Conservation (phyloP, 768 basidiomycete species). For the Gyrodon lividus region DNA sequence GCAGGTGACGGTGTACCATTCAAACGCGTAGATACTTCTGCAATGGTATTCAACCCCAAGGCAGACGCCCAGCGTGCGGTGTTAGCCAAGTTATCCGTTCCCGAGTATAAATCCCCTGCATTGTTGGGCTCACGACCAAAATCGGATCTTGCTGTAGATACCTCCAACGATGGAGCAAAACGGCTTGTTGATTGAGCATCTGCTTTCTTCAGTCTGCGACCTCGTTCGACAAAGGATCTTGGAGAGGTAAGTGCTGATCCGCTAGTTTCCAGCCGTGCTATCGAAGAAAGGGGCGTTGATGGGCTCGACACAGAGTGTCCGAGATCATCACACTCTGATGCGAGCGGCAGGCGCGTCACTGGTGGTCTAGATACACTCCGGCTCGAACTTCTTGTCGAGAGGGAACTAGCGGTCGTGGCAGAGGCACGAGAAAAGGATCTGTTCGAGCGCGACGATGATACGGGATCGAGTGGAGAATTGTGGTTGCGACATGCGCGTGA, state of each 20-base stretch:
- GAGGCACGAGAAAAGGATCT: constrained; percentile 55
- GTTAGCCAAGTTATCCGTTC: constrained; percentile 23
- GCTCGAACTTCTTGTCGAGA: constrained; percentile 38
- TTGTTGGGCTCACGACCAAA: constrained; percentile 18
- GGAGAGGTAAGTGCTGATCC: constrained; percentile 20
- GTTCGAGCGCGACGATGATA: constrained; percentile 33
- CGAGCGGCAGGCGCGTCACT: constrained; percentile 23
- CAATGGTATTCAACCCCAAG: constrained; percentile 19
- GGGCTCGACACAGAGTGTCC: constrained; percentile 19
- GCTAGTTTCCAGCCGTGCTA: constrained; percentile 29
- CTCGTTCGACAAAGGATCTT: constrained; percentile 25
- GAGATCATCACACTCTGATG: constrained; percentile 26
- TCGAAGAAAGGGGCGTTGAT: constrained; percentile 17
- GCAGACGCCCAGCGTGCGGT: constrained; percentile 31
- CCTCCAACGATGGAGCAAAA: constrained; percentile 21
- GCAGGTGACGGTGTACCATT: constrained; percentile 17
- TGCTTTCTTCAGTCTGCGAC: constrained; percentile 25
- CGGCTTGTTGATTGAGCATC: constrained; percentile 11
- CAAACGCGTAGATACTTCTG: constrained; percentile 19
- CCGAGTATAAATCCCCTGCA: constrained; percentile 18
- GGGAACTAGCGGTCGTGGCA: constrained; percentile 37
- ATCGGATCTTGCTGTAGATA: constrained; percentile 27
- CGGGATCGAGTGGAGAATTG: constrained; percentile 5
- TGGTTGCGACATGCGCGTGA: constrained; percentile 29
- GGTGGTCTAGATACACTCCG: constrained; percentile 43